Base-by-base conservation (phyloP, 1,139 yeast species). In the Saccharomyces hybrid region DNA sequence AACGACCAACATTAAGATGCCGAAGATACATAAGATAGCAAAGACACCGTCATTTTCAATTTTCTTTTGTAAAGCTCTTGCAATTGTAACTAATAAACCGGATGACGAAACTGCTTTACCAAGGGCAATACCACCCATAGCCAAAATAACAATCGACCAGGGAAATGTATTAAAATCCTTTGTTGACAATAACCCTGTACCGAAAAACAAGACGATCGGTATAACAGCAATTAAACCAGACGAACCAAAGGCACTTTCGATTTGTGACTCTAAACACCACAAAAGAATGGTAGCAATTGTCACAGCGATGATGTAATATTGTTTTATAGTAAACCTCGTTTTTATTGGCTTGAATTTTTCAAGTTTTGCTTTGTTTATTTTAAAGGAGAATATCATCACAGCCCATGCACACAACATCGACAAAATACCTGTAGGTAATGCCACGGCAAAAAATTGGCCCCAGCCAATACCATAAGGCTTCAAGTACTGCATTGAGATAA, bases 121-220 rank as follows among this genome's bases (percentile, higher is more conserved):
- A 53, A 85, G 73, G 1, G 89, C 86, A 48, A 86, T 79, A 63
- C 90, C 89, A 52, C 91, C 91, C 89, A 84, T 84, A 2, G 90
- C 90, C 58, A 85, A 74, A 5, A 84, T 78, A 23, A 84, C 88
- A 64, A 84, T 84, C 48, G 84, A 81, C 91, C 91, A 85, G 4
- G 89, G 88, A 69, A 84, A 84, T 59, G 81, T 81, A 66, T 84
- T 84, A 62, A 85, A 78, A 66, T 84, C 90, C 50, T 81, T 81
- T 0, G 87, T 80, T 3, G 83, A 75, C 58, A 85, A 71, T 54
- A 85, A 66, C 1, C 89, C 88, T 1, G 88, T 77, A n/a, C 88
- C 89, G 64, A 84, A 84, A 63, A 84, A 83, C 46, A 84, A 69
- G 6, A 83, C 77, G 27, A 85, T 76, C 26, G 91, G 91, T 50